Evolutionary conservation across 768 basidiomycete species (phyloP), one percentile per base, ranked within the genome.

Genomic region (Suillus occidentalis): DNA sequence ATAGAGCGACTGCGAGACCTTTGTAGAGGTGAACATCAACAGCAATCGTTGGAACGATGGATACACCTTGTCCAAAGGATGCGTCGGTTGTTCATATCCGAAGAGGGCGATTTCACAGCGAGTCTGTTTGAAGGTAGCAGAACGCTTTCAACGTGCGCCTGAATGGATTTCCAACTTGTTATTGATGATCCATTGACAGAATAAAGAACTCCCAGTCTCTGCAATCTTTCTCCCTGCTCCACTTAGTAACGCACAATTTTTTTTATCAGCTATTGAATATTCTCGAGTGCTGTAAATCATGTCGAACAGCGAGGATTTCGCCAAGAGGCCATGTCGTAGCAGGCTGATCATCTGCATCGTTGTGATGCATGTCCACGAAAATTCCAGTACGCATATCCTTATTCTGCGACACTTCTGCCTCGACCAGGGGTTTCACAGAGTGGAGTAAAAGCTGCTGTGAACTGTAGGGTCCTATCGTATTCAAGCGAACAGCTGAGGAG

Each of bases 251-350:
- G 25, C 22, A 28, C 39, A 57, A n/a, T 25, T 36, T 13, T 8
- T 36, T 20, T 7, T 9, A 25, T 64, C 63, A 91, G 78, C 90
- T 92, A 78, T 99, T 99, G 83, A 99, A 99, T 68, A 99, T 94
- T 65, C 96, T 85, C 52, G 94, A 96, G 78, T 99, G 97, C 76
- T 95, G 93, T 71, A 95, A 78, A 78, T 98, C 97, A 76, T 99
- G 97, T 65, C 97, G 83, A 47, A 87, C 85, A 42, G 91, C 88
- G 36, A 99, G 82, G 47, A 99, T 90, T 78, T 99, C 97, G 20
- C 95, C 96, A 22, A 99, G 76, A 1, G 97, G 97, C 97, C 97
- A 99, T 18, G 94, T 98, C 70, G 89, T 95, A 43, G 90, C 89
- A 5, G 96, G 95, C 0, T 88, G 25, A 59, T 42, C 90, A 40